These are phyloP conservation scores for Poa annua DNA, from an alignment of 176 grass and related monocot species.

Conservation along the genomic window DNA sequence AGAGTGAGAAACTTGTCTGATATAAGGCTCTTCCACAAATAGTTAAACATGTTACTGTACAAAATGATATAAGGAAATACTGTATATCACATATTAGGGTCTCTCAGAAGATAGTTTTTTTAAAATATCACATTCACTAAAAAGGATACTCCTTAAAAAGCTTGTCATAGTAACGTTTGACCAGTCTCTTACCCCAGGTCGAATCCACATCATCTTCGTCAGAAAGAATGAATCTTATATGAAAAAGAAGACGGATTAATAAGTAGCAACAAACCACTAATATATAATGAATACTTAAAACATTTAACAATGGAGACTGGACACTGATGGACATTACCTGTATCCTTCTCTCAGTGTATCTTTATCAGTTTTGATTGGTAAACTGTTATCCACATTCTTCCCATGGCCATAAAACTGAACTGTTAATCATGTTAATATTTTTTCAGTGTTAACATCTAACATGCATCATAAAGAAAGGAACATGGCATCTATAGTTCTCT, in stretches of 20 bases:
- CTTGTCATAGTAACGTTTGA: slow-evolving; percentile 92
- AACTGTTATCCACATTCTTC: slow-evolving; percentile 46
- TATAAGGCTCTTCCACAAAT: background rate
- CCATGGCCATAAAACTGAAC: slow-evolving; percentile 82
- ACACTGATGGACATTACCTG: slow-evolving; percentile 48
- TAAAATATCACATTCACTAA: slow-evolving; percentile 17
- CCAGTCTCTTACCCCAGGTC: slow-evolving; percentile 89
- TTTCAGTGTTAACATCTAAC: slow-evolving; percentile 25
- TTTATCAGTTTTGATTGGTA: slow-evolving; percentile 79
- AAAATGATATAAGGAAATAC: slow-evolving; percentile 13
- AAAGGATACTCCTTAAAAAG: slow-evolving; percentile 99
- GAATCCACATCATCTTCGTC: slow-evolving; percentile 93
- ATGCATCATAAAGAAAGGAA: slow-evolving; percentile 14
- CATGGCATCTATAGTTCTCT: background rate
- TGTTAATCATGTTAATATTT: slow-evolving; percentile 19
- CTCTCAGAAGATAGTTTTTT: background rate
- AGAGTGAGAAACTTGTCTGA: background rate
- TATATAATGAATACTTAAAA: slow-evolving; percentile 22
- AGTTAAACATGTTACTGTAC: background rate
- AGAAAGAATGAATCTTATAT: slow-evolving; percentile 81
- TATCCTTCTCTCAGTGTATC: slow-evolving; percentile 92
- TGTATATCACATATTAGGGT: background rate
- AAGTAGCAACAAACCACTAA: slow-evolving; percentile 13
- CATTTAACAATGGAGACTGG: background rate
- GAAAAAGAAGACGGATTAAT: background rate